Conservation (phyloP, 768 basidiomycete genomes). For the Pleurotus djamor region DNA sequence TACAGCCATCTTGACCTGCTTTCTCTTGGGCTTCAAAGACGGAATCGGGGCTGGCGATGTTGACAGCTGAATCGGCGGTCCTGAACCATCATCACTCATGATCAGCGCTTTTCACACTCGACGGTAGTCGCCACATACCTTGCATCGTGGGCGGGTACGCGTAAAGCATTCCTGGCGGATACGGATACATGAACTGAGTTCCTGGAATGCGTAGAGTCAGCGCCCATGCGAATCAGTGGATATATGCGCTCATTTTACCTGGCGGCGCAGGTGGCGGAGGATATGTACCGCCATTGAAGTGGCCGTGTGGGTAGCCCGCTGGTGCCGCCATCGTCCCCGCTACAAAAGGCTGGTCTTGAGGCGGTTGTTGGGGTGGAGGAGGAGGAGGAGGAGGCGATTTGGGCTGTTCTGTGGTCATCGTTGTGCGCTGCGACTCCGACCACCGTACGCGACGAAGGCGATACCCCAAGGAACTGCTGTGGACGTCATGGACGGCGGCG, state of each 20-base stretch:
- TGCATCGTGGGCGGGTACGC: constrained; percentile 35
- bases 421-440: neutral
- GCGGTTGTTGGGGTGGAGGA: neutral
- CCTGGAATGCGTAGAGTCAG: constrained; percentile 14
- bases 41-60: constrained; percentile 4
- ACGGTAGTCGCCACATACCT: constrained; percentile 19
- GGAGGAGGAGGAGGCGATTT: constrained; percentile 1
- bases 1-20: constrained; percentile 86
- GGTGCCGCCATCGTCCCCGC: neutral
- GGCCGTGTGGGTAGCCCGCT: constrained; percentile 8
- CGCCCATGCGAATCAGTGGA: too few species aligned
- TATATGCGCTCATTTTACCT: constrained; percentile 22
- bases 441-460: constrained; percentile 4
- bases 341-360: too few species aligned
- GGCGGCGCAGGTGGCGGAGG: constrained; percentile 30
- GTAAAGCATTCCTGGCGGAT: constrained; percentile 41
- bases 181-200: constrained; percentile 38
- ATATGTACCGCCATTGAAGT: constrained; percentile 27
- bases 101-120: too few species aligned
- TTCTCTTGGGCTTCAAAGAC: constrained; percentile 60
- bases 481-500: neutral
- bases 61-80: too few species aligned
- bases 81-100: too few species aligned
- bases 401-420: constrained; percentile 8
- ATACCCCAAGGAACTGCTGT: neutral